Evolutionary conservation across 345 rosid genomes (phyloP).

Genomic region (Murraya koenigii): DNA sequence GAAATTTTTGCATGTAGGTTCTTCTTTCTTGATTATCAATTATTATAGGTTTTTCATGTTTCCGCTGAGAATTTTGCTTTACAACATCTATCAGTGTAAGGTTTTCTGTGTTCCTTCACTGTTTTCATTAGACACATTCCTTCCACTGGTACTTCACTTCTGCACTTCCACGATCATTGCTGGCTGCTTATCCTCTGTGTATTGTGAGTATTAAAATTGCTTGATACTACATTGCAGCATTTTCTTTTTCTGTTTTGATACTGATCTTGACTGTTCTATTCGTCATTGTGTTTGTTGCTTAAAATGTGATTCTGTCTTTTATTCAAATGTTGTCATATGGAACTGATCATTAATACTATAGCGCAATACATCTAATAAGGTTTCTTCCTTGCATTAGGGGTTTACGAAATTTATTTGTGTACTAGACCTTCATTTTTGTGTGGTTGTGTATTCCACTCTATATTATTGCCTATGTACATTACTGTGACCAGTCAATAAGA

Average conservation of each 20-base stretch:
- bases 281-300: not conserved
- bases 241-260: not conserved
- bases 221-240: not conserved
- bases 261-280: not conserved
- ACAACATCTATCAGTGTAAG: not conserved
- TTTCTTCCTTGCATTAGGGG: too few relatives aligned
- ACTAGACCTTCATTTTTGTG: too few relatives aligned
- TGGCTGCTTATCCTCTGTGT: conserved; percentile 85
- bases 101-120: conserved; percentile 32
- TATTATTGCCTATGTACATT: not conserved
- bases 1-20: not conserved
- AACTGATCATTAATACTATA: not conserved
- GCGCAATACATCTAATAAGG: not conserved
- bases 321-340: not conserved
- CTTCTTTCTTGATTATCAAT: not conserved
- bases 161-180: conserved; percentile 86
- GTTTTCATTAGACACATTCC: conserved; percentile 62
- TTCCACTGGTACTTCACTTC: conserved; percentile 97
- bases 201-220: conserved; percentile 51
- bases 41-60: not conserved
- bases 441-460: too few relatives aligned
- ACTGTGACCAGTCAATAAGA: not conserved
- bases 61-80: not conserved
- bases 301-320: not conserved
- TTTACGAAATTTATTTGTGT: too few relatives aligned